A percentile compares a stretch with the other conserved stretches of the same genome.
Conservation (phyloP, 1,284 basidiomycete genomes). For the Malassezia slooffiae region DNA sequence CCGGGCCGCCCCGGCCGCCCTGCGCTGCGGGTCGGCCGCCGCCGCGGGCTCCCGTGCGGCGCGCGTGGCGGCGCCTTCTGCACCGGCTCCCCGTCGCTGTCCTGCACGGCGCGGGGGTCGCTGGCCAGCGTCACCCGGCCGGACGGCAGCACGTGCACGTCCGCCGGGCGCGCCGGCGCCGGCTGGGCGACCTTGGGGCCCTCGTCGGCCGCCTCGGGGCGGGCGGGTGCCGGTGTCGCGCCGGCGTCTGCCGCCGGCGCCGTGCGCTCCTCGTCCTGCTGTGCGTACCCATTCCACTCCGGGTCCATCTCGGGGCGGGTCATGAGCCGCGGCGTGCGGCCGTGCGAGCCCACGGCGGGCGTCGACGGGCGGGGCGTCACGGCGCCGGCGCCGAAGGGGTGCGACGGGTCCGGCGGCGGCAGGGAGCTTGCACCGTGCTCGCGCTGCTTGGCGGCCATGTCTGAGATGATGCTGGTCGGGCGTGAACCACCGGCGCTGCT, state of each 20-base stretch:
- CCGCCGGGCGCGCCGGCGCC: background rate
- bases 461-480: constrained; percentile 45
- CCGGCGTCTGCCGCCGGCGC: background rate
- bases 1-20: too few relatives aligned
- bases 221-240: background rate
- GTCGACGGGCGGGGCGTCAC: constrained; percentile 29
- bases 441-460: constrained; percentile 36
- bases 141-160: background rate
- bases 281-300: too few relatives aligned
- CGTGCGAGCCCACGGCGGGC: constrained; percentile 10
- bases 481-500: constrained; percentile 26
- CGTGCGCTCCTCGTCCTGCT: constrained; percentile 32
- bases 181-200: background rate
- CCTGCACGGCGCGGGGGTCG: background rate
- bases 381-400: constrained; percentile 38
- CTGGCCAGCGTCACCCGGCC: background rate
- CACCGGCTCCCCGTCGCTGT: too few relatives aligned
- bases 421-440: constrained; percentile 15
- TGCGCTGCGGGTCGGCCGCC: background rate
- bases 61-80: too few relatives aligned
- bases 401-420: constrained; percentile 24
- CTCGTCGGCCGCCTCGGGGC: too few relatives aligned
- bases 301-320: background rate
- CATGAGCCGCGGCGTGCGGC: constrained; percentile 13
- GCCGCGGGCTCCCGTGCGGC: too few relatives aligned